A percentile compares a stretch with the other conserved stretches of the same genome.
Evolutionary conservation across 805 yeast species (phyloP).

Genomic region (Candida pini): DNA sequence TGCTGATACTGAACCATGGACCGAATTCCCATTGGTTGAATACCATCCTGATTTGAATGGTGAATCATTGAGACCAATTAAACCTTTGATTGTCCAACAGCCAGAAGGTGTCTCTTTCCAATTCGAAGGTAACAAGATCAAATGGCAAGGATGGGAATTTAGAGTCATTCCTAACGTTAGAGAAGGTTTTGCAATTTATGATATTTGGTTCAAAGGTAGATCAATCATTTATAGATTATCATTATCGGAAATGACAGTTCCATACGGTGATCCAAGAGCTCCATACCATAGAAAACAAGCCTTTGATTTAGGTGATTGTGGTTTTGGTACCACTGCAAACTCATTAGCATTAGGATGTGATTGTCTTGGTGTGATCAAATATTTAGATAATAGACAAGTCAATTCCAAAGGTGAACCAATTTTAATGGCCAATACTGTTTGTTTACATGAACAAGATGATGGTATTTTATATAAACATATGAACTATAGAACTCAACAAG

Average conservation of each 20-base stretch:
- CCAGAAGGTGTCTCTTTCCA: constrained; percentile 78
- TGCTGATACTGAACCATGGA: constrained; percentile 56
- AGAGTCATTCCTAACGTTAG: constrained; percentile 64
- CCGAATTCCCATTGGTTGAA: constrained; percentile 55
- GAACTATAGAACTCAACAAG: constrained; percentile 65
- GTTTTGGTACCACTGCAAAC: constrained; percentile 72
- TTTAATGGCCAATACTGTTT: constrained; percentile 61
- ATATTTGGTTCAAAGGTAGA: constrained; percentile 70
- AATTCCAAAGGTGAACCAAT: constrained; percentile 57
- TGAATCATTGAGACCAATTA: constrained; percentile 49
- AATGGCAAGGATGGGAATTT: constrained; percentile 85
- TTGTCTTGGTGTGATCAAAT: constrained; percentile 74
- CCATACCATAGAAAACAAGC: constrained; percentile 86
- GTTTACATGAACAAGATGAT: constrained; percentile 77
- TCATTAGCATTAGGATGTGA: constrained; percentile 70
- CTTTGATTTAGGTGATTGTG: constrained; percentile 80
- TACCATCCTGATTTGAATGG: constrained; percentile 69
- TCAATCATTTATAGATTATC: constrained; percentile 68
- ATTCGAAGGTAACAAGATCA: constrained; percentile 52
- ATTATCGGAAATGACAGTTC: constrained; percentile 81
- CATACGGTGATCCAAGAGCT: constrained; percentile 79
- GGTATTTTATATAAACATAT: constrained; percentile 76
- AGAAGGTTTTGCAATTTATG: constrained; percentile 76
- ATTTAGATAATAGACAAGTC: constrained; percentile 57
- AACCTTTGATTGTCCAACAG: constrained; percentile 64